These are phyloP conservation scores for Selaginella tamariscina DNA, from an alignment of 75 land plant genomes.

Conservation along the genomic window DNA sequence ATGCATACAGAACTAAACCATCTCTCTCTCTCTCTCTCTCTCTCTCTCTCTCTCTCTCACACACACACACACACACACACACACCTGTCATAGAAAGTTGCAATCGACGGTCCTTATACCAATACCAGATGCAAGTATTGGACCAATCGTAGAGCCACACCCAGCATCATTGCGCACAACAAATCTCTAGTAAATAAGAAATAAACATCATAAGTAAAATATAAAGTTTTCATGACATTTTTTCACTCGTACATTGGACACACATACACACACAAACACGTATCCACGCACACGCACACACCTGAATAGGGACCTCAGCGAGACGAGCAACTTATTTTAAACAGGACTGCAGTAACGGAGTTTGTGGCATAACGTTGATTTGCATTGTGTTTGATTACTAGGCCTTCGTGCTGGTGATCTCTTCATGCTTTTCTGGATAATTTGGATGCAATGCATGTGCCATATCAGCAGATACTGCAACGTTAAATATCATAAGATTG, in stretches of 20 bases:
- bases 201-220: not conserved
- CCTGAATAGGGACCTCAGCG: slow-evolving; percentile 84
- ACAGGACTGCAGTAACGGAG: slow-evolving; percentile 73
- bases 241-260: too few relatives aligned
- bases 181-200: slow-evolving; percentile 51
- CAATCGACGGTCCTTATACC: slow-evolving; percentile 96
- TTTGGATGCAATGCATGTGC: slow-evolving; percentile 98
- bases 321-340: slow-evolving; percentile 75
- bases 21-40: too few relatives aligned
- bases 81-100: slow-evolving; percentile 98
- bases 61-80: not conserved
- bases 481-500: too few relatives aligned
- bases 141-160: slow-evolving; percentile 97
- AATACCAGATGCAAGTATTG: slow-evolving; percentile 87
- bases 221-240: not conserved
- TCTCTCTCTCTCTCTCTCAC: too few relatives aligned
- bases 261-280: too few relatives aligned
- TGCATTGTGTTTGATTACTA: slow-evolving; percentile 94
- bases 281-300: slow-evolving; percentile 14
- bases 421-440: slow-evolving; percentile 78
- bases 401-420: slow-evolving; percentile 66
- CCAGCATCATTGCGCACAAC: slow-evolving; percentile 98
- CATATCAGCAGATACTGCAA: slow-evolving; percentile 98
- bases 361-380: slow-evolving; percentile 98
- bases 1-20: slow-evolving; percentile 25